These are phyloP conservation scores for Chloranthus sessilifolius DNA, from an alignment of 164 flowering plant species.

Conservation along the genomic window DNA sequence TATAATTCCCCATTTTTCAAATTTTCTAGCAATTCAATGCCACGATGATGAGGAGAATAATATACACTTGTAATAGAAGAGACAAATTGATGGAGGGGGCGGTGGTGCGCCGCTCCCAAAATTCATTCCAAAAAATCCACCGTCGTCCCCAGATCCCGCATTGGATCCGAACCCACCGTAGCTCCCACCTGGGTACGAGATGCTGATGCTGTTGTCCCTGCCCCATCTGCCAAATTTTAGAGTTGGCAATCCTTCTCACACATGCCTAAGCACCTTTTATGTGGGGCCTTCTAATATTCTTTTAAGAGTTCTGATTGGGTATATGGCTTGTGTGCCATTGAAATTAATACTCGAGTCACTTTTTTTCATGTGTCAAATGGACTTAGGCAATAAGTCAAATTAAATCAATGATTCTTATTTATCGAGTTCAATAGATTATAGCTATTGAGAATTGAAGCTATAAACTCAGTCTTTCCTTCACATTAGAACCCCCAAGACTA, in stretches of 20 bases:
- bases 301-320: background rate
- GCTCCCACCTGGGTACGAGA: conserved; percentile 24
- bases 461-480: too few relatives aligned
- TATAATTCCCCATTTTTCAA: too few relatives aligned
- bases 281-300: background rate
- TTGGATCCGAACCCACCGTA: conserved; percentile 23
- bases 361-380: background rate
- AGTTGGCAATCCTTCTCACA: background rate
- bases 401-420: too few relatives aligned
- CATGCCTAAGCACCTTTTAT: background rate
- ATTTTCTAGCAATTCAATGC: too few relatives aligned
- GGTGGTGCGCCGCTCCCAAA: conserved; percentile 33
- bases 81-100: conserved; percentile 3
- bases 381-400: background rate
- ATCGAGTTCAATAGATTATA: too few relatives aligned
- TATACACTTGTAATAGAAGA: too few relatives aligned
- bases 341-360: background rate
- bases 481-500: too few relatives aligned
- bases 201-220: conserved; percentile 29
- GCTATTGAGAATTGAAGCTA: too few relatives aligned
- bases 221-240: background rate
- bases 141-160: conserved; percentile 10
- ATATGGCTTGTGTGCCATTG: background rate
- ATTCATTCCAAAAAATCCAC: conserved; percentile 43
- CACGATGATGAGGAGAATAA: too few relatives aligned